Evolutionary conservation across 2,329 filamentous ascomycete species (phyloP).

Genomic region (Pseudopithomyces chartarum): DNA sequence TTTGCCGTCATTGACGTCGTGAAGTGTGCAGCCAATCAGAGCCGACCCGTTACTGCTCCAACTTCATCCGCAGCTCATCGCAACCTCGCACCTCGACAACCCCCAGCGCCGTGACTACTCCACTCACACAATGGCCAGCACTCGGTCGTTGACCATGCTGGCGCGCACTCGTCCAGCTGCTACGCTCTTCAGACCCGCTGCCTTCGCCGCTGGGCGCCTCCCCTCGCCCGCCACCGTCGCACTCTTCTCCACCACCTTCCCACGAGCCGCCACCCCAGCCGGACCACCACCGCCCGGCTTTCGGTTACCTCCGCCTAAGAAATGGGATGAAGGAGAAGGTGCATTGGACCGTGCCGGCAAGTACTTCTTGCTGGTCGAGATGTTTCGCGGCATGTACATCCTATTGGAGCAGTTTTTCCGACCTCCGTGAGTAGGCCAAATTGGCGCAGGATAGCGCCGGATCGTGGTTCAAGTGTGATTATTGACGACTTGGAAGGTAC

Average conservation of each 20-base stretch:
- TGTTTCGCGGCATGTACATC: conserved; percentile 97
- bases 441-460: conserved; percentile 15
- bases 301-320: conserved; percentile 71
- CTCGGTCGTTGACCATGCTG: conserved; percentile 54
- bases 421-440: conserved; percentile 76
- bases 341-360: conserved; percentile 84
- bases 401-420: conserved; percentile 97
- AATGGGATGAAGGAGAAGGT: conserved; percentile 82
- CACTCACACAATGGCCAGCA: conserved; percentile 52
- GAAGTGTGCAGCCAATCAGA: conserved; percentile 37
- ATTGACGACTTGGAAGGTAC: conserved; percentile 65
- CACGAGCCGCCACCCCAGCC: conserved; percentile 66
- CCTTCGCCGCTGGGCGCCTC: conserved; percentile 39
- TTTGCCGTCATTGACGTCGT: conserved; percentile 26
- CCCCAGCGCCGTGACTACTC: conserved; percentile 30
- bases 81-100: conserved; percentile 24
- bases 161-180: conserved; percentile 50
- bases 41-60: conserved; percentile 25
- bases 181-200: conserved; percentile 43
- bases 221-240: conserved; percentile 55
- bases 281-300: conserved; percentile 82
- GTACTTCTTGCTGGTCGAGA: conserved; percentile 95
- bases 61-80: conserved; percentile 15
- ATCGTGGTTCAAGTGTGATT: conserved; percentile 2
- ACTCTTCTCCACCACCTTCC: conserved; percentile 69